Percentiles rank a stretch among this genome's conserved stretches.
phyloP scores from a whole-genome alignment of 78 protist species.

The Polysphondylium violaceum region DNA sequence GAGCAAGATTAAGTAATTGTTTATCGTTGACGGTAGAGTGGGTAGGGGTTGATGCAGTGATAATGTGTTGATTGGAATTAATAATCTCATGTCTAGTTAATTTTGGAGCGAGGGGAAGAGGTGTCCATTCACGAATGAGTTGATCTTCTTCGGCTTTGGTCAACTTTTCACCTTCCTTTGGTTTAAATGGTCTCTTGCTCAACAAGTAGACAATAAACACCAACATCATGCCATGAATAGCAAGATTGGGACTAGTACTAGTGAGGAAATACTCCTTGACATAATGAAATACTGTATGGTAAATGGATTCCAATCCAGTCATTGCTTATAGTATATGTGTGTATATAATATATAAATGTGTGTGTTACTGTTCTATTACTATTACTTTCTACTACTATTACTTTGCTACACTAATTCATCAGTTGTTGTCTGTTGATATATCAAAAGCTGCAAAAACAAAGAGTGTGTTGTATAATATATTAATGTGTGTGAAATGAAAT shows the following conservation, averaged over 20 bases:
- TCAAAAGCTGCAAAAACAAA: no score
- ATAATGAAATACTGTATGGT: no score
- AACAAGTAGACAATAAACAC: conserved; percentile 53
- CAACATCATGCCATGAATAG: conserved; percentile 65
- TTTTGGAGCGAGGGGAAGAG: conserved; percentile 67
- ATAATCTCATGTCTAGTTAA: neutral
- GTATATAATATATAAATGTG: no score
- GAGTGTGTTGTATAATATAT: no score
- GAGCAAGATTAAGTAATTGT: conserved; percentile 46
- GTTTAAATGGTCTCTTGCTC: conserved; percentile 74
- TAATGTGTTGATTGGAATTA: neutral
- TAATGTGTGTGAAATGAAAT: no score
- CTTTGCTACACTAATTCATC: no score
- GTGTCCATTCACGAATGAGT: conserved; percentile 58
- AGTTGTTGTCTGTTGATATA: no score
- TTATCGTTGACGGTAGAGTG: conserved; percentile 21
- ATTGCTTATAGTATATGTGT: no score
- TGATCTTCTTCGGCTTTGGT: conserved; percentile 64
- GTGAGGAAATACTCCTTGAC: conserved; percentile 9
- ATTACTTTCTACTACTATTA: no score
- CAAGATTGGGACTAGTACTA: conserved; percentile 36
- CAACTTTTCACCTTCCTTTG: conserved; percentile 37
- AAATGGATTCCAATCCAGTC: no score
- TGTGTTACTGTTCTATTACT: no score
- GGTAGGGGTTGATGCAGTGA: neutral